These are phyloP conservation scores for Trametes coccinea DNA, from an alignment of 768 basidiomycete species.

Conservation along the genomic window DNA sequence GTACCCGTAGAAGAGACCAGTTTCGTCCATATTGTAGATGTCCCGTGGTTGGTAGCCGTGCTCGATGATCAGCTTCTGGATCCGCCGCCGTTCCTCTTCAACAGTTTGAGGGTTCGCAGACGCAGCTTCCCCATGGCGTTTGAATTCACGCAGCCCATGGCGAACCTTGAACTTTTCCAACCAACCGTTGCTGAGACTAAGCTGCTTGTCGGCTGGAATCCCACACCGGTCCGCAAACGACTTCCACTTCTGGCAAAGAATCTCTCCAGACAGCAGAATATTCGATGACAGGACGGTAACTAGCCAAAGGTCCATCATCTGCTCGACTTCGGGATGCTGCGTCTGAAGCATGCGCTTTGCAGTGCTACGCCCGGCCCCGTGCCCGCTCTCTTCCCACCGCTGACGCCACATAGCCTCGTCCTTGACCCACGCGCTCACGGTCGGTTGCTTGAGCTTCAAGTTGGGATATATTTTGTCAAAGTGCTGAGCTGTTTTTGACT, in stretches of 20 bases:
- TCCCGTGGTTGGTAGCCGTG: neutral
- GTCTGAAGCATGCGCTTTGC: neutral
- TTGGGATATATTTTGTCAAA: slow-evolving; percentile 36
- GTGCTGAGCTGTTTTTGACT: slow-evolving; percentile 35
- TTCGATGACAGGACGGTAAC: neutral
- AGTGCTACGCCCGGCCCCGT: neutral
- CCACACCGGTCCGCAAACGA: neutral
- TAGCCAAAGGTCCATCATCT: neutral
- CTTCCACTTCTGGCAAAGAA: neutral
- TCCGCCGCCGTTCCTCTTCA: neutral
- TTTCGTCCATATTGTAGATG: slow-evolving; percentile 11
- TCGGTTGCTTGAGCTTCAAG: slow-evolving; percentile 37
- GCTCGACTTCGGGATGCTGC: neutral
- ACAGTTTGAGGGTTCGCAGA: neutral
- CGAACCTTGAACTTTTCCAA: neutral
- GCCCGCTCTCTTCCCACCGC: neutral
- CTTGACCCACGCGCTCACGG: slow-evolving; percentile 37
- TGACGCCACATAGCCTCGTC: slow-evolving; percentile 30
- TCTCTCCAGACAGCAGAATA: neutral
- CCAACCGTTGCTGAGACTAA: neutral
- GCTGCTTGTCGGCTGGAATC: neutral
- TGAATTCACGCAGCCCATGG: neutral
- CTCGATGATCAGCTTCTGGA: neutral
- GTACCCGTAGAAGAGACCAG: neutral
- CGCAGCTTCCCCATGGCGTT: slow-evolving; percentile 1